Base-by-base conservation (phyloP, 2,329 filamentous ascomycete species). In the Zasmidium cellare region DNA sequence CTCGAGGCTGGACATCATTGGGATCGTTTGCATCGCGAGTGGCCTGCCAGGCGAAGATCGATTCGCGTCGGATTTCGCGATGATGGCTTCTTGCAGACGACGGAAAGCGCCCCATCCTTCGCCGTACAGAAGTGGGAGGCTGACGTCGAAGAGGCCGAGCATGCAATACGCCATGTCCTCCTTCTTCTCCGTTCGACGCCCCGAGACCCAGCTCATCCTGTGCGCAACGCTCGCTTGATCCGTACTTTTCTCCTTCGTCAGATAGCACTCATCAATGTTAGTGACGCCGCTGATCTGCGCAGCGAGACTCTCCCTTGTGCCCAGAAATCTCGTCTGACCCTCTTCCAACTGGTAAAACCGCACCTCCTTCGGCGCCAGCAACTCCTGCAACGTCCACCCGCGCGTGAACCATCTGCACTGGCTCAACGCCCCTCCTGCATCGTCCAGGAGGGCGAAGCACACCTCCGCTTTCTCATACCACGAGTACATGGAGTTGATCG, bases 101-200 rank as follows among this genome's bases (percentile, higher is more conserved):
- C 45, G 45, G 11, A 62, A 60, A 2, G 60, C 60, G 14, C 46
- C 18, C 11, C 18, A 47, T 20, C 69, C 69, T 63, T 72, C 70
- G 3, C 70, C 71, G 53, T 74, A 73, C 1, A 69, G 48, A 3
- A 70, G 51, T 1, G 68, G 61, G 65, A 74, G 69, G 22, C 65
- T 59, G 1, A 73, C 58, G 48, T 59, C 61, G 52, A 72, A 67
- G 1, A 71, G 50, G 0, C 66, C 72, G 50, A 64, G 55, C 1
- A 73, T 59, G 35, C 35, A 70, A 51, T 72, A 72, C 1, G 69
- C 67, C 11, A 41, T 55, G 50, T 72, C 71, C 61, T 72, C 71
- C 28, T 53, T 46, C 7, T 59, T 31, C 24, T 58, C 64, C 48
- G 67, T 68, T 18, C 57, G 12, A 3, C 67, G 53, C 2, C 28